Conservation (phyloP, 192 early-diverging fungal species). For the Radiomyces spectabilis region DNA sequence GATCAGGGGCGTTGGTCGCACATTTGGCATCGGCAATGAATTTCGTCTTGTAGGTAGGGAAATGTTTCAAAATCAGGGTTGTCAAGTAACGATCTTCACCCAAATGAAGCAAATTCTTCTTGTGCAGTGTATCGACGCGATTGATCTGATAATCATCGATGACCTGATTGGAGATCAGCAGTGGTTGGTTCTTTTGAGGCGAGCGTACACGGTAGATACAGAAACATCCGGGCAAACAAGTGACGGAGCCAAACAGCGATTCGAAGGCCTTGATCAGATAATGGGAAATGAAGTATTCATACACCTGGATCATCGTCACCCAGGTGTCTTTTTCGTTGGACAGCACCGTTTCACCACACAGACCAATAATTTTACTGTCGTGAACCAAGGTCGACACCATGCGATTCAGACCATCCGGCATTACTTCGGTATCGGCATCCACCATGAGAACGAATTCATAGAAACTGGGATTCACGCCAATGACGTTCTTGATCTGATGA, state of each 20-base stretch:
- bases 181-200: constrained; percentile 78
- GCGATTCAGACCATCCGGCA: constrained; percentile 82
- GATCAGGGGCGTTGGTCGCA: constrained; percentile 89
- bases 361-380: constrained; percentile 86
- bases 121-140: constrained; percentile 94
- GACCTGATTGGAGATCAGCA: constrained; percentile 81
- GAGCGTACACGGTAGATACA: constrained; percentile 94
- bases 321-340: constrained; percentile 89
- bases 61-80: constrained; percentile 89
- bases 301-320: constrained; percentile 98
- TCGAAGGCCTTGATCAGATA: constrained; percentile 95
- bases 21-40: constrained; percentile 93
- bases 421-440: constrained; percentile 93
- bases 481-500: constrained; percentile 98
- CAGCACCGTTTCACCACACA: constrained; percentile 92
- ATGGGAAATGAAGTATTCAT: constrained; percentile 97
- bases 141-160: constrained; percentile 92
- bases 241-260: constrained; percentile 92
- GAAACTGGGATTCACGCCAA: constrained; percentile 89
- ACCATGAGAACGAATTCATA: constrained; percentile 98
- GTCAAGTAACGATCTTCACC: constrained; percentile 98
- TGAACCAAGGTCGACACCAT: constrained; percentile 85
- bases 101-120: constrained; percentile 95
- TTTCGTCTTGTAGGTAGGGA: constrained; percentile 90
- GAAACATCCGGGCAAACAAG: constrained; percentile 99